A percentile compares a stretch with the other conserved stretches of the same genome.
These are phyloP conservation scores for Vitis vinifera DNA, from an alignment of 164 flowering plant species.

Conservation along the genomic window DNA sequence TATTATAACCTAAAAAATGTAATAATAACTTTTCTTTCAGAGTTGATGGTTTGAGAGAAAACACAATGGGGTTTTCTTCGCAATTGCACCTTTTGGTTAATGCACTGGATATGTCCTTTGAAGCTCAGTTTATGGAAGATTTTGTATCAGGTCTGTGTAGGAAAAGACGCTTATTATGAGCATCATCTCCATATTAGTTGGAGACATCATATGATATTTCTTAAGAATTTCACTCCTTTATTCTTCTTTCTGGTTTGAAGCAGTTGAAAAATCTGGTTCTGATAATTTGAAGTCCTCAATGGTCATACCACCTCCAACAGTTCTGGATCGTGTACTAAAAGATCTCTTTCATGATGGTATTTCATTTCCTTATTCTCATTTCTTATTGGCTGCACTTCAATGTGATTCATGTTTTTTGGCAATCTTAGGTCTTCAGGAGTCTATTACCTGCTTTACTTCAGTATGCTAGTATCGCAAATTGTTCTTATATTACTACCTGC, in stretches of 20 bases:
- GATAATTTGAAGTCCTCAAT: conserved; percentile 67
- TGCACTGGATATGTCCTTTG: conserved; percentile 67
- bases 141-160: conserved; percentile 72
- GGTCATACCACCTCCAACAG: conserved; percentile 82
- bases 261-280: conserved; percentile 70
- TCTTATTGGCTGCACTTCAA: neutral
- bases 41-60: conserved; percentile 34
- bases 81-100: conserved; percentile 69
- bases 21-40: conserved; percentile 16
- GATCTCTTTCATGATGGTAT: conserved; percentile 91
- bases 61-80: conserved; percentile 75
- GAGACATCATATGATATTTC: neutral
- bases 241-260: conserved; percentile 14
- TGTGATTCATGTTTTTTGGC: neutral
- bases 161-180: neutral
- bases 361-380: neutral
- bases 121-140: conserved; percentile 90
- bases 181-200: neutral
- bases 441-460: too few species aligned
- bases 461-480: neutral
- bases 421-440: neutral
- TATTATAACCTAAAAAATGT: neutral
- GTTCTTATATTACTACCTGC: conserved; percentile 10
- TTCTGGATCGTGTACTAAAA: conserved; percentile 88
- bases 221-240: neutral